These are phyloP conservation scores for Trypethelium eluteriae DNA, from an alignment of 495 filamentous ascomycete genomes.

Conservation along the genomic window DNA sequence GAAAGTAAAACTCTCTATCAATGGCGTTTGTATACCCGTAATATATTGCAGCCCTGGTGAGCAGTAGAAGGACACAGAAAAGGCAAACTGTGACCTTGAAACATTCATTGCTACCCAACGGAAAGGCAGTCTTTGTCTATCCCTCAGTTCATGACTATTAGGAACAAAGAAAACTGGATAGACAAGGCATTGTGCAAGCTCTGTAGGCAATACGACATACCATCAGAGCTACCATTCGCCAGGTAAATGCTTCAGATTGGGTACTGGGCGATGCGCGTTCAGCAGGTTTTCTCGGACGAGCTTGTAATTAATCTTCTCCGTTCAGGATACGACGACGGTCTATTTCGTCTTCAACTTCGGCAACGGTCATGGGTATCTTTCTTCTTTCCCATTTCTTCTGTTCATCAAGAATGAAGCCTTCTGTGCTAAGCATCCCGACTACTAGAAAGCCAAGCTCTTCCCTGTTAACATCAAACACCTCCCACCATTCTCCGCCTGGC, in stretches of 20 bases:
- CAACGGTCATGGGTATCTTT: conserved; percentile 41
- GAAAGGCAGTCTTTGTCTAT: too few relatives aligned
- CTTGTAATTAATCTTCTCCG: conserved; percentile 10
- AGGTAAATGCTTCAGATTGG: neutral
- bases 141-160: too few relatives aligned
- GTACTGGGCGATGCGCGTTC: neutral
- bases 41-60: too few relatives aligned
- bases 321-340: conserved; percentile 39
- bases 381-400: conserved; percentile 41
- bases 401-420: conserved; percentile 57
- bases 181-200: too few relatives aligned
- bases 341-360: conserved; percentile 55
- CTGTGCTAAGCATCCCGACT: conserved; percentile 73
- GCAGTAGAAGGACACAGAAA: too few relatives aligned
- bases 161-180: too few relatives aligned
- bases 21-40: too few relatives aligned
- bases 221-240: neutral
- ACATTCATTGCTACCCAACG: too few relatives aligned
- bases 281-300: neutral
- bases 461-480: conserved; percentile 93
- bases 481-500: conserved; percentile 86
- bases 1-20: too few relatives aligned
- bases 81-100: too few relatives aligned
- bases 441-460: conserved; percentile 94
- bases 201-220: too few relatives aligned